These are phyloP conservation scores for Spiraea crenata DNA, from an alignment of 331 rosid genomes.

Conservation along the genomic window DNA sequence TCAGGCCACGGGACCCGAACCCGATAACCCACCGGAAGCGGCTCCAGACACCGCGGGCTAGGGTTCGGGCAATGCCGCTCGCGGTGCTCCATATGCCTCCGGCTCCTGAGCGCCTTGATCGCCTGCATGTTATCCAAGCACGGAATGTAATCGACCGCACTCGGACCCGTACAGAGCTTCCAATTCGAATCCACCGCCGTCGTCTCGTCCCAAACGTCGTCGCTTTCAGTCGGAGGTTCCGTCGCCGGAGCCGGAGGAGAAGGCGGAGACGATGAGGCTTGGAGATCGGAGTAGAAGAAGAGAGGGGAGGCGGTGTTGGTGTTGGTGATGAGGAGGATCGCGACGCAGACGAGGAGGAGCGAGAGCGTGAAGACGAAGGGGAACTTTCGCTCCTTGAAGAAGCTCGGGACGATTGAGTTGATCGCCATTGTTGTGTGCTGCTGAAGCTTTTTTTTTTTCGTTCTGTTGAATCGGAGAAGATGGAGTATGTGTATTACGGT, in stretches of 20 bases:
- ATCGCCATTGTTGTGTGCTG: slow-evolving; percentile 40
- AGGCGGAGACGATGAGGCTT: slow-evolving; percentile 17
- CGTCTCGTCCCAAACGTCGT: not conserved
- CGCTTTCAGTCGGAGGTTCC: not conserved
- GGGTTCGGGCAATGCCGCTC: slow-evolving; percentile 83
- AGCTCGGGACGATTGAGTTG: slow-evolving; percentile 26
- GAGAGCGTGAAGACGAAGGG: slow-evolving; percentile 58
- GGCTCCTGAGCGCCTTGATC: slow-evolving; percentile 60
- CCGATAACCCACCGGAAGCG: slow-evolving; percentile 70
- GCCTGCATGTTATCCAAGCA: slow-evolving; percentile 78
- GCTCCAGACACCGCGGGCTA: slow-evolving; percentile 53
- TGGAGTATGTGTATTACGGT: not conserved
- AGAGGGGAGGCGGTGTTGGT: slow-evolving; percentile 31
- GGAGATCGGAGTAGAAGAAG: slow-evolving; percentile 35
- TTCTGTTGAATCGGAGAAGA: not conserved
- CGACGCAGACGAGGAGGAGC: slow-evolving; percentile 42
- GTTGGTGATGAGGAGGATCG: slow-evolving; percentile 52
- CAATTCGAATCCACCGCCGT: slow-evolving; percentile 26
- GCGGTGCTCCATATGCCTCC: slow-evolving; percentile 94
- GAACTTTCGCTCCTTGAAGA: slow-evolving; percentile 51
- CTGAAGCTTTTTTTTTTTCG: too few relatives aligned
- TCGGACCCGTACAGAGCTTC: slow-evolving; percentile 56
- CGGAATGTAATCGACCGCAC: slow-evolving; percentile 66
- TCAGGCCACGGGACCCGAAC: slow-evolving; percentile 79
- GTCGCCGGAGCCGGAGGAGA: slow-evolving; percentile 5